Percentiles rank a stretch among this genome's conserved stretches.
phyloP scores from a whole-genome alignment of 345 rosid species.

The Capsella bursapastoris region DNA sequence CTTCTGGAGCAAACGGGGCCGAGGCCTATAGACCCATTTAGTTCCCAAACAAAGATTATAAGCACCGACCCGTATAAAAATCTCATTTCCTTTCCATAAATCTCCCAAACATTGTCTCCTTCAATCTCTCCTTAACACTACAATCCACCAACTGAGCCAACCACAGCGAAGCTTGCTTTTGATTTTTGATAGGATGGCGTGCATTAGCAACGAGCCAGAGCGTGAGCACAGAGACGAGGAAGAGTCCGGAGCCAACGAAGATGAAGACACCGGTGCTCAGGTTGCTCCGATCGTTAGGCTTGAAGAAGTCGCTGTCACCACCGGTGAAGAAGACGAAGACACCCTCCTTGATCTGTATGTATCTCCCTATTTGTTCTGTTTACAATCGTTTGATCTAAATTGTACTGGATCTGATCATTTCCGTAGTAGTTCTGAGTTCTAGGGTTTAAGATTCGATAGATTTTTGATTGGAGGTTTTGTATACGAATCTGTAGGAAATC shows the following conservation, averaged over 20 bases:
- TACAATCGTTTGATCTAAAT: neutral
- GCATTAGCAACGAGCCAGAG: conserved; percentile 57
- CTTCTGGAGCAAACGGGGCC: too few species aligned
- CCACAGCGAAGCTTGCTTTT: conserved; percentile 26
- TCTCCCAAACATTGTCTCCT: conserved; percentile 5
- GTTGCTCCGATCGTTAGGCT: conserved; percentile 83
- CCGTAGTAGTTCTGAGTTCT: neutral
- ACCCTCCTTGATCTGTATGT: conserved; percentile 78
- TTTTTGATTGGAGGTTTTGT: neutral
- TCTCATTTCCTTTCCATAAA: neutral
- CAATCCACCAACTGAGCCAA: conserved; percentile 18
- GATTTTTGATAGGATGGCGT: conserved; percentile 53
- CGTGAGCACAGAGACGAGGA: conserved; percentile 67
- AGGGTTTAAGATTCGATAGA: conserved; percentile 2
- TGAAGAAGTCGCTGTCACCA: conserved; percentile 79
- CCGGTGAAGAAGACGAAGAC: conserved; percentile 90
- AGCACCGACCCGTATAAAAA: conserved; percentile 22
- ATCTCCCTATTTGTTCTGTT: neutral
- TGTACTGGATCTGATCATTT: conserved; percentile 36
- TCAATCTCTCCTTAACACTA: neutral
- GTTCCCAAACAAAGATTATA: neutral
- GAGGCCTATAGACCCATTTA: neutral
- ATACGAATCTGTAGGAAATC: conserved; percentile 60
- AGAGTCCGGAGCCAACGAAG: conserved; percentile 70
- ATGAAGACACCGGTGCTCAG: conserved; percentile 96